Evolutionary conservation across 108 stramenopile species (phyloP).

Genomic region (Nannochloropsis gaditana): DNA sequence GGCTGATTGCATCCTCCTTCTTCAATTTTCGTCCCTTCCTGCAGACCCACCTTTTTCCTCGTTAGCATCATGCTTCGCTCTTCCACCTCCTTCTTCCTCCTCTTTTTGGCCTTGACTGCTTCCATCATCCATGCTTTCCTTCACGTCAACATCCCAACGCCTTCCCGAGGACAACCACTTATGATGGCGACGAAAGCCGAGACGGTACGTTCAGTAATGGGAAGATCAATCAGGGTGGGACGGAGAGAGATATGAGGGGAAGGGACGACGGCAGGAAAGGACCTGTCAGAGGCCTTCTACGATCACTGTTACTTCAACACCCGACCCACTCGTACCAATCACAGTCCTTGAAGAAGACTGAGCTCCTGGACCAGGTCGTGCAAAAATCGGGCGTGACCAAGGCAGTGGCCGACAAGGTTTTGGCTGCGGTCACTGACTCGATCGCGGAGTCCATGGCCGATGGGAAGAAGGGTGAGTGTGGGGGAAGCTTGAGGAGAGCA

Average conservation of each 20-base stretch:
- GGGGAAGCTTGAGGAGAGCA: not conserved
- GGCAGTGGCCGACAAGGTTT: slow-evolving; percentile 62
- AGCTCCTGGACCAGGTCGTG: slow-evolving; percentile 63
- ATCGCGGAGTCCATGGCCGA: slow-evolving; percentile 62
- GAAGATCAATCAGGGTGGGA: not conserved
- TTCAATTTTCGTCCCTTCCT: too few relatives aligned
- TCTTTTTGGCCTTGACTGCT: not conserved
- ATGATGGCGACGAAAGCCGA: not conserved
- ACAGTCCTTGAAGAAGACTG: slow-evolving; percentile 63
- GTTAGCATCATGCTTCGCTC: not conserved
- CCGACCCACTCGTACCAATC: not conserved
- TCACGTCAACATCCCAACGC: not conserved
- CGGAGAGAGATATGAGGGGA: not conserved
- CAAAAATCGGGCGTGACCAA: slow-evolving; percentile 72
- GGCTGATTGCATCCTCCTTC: too few relatives aligned
- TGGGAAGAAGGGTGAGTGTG: slow-evolving; percentile 58
- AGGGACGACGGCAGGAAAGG: too few relatives aligned
- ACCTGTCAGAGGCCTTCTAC: too few relatives aligned
- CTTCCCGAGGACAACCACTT: not conserved
- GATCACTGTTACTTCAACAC: too few relatives aligned
- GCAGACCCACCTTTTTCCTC: not conserved
- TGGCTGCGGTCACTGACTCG: slow-evolving; percentile 64
- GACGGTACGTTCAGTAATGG: not conserved
- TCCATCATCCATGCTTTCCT: not conserved
- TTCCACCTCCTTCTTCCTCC: not conserved